Percentiles rank a stretch among this genome's conserved stretches.
These are phyloP conservation scores for Verticillium klebahnii DNA, from an alignment of 2,329 filamentous ascomycete genomes.

Conservation along the genomic window DNA sequence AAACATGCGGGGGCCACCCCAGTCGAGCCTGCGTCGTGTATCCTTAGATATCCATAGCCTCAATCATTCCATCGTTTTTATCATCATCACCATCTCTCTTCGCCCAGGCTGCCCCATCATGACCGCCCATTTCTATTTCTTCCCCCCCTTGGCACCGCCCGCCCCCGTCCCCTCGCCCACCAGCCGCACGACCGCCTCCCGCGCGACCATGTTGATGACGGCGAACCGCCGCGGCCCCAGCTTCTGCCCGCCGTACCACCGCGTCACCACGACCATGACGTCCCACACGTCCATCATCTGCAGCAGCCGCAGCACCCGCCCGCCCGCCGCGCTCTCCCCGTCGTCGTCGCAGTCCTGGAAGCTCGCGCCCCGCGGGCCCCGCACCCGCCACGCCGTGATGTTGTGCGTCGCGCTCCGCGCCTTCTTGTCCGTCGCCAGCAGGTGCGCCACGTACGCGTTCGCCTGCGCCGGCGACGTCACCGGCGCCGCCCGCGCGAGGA, in stretches of 20 bases:
- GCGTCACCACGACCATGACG: conserved; percentile 84
- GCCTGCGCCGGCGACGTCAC: conserved; percentile 71
- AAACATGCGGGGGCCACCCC: too few species aligned
- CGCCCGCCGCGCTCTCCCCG: conserved; percentile 88
- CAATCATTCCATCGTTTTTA: neutral
- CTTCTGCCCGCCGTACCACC: conserved; percentile 93
- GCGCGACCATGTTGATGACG: conserved; percentile 80
- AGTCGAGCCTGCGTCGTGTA: too few species aligned
- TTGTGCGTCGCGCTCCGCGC: conserved; percentile 89
- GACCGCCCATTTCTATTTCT: conserved; percentile 20
- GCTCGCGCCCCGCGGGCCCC: conserved; percentile 47
- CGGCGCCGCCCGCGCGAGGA: conserved; percentile 70
- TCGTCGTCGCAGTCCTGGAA: conserved; percentile 96
- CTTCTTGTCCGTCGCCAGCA: conserved; percentile 78
- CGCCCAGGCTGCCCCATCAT: neutral
- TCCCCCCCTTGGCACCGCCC: conserved; percentile 26
- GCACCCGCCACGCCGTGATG: conserved; percentile 90
- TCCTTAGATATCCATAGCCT: neutral
- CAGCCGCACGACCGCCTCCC: conserved; percentile 77
- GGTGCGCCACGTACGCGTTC: conserved; percentile 63
- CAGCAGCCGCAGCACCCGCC: conserved; percentile 81
- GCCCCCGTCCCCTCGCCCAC: conserved; percentile 44
- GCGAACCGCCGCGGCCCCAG: conserved; percentile 86
- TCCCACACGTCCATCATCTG: conserved; percentile 94
- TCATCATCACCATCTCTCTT: conserved; percentile 1